Conservation (phyloP, 169 alveolate genomes). For the Cyclospora cayetanensis region DNA sequence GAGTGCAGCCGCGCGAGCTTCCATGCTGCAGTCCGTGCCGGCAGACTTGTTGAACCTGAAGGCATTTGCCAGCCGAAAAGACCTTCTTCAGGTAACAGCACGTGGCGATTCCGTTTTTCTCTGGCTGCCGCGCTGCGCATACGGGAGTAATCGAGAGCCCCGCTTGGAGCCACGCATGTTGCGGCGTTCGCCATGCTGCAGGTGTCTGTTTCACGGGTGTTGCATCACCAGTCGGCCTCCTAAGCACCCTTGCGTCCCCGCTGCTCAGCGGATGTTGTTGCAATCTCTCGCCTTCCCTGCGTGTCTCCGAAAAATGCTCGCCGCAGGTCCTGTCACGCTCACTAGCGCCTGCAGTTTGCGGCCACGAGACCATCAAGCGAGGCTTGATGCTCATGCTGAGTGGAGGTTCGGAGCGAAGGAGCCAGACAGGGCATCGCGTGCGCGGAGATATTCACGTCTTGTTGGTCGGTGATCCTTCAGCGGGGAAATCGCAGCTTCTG, state of each 20-base stretch:
- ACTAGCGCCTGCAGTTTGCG: conserved; percentile 98
- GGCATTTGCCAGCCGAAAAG: conserved; percentile 20
- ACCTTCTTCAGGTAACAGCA: conserved; percentile 82
- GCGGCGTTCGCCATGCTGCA: neutral
- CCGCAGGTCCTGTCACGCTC: conserved; percentile 91
- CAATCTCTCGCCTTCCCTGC: no score
- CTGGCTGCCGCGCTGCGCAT: no score
- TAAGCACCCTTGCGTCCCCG: no score
- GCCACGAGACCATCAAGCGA: conserved; percentile 94
- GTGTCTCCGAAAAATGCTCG: no score
- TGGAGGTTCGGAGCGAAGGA: conserved; percentile 95
- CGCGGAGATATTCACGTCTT: conserved; percentile 99
- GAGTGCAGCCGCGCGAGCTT: conserved; percentile 59
- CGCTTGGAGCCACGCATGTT: neutral
- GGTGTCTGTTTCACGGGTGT: neutral
- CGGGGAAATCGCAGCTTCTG: conserved; percentile 97
- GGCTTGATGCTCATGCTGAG: conserved; percentile 93
- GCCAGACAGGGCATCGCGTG: conserved; percentile 88
- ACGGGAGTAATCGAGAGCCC: no score
- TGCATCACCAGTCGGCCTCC: neutral
- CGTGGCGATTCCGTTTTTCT: no score
- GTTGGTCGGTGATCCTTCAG: conserved; percentile 91
- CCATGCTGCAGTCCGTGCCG: conserved; percentile 56
- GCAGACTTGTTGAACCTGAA: conserved; percentile 33
- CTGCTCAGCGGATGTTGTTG: neutral